Conservation (phyloP, 495 filamentous ascomycete species). For the Terfezia claveryi region DNA sequence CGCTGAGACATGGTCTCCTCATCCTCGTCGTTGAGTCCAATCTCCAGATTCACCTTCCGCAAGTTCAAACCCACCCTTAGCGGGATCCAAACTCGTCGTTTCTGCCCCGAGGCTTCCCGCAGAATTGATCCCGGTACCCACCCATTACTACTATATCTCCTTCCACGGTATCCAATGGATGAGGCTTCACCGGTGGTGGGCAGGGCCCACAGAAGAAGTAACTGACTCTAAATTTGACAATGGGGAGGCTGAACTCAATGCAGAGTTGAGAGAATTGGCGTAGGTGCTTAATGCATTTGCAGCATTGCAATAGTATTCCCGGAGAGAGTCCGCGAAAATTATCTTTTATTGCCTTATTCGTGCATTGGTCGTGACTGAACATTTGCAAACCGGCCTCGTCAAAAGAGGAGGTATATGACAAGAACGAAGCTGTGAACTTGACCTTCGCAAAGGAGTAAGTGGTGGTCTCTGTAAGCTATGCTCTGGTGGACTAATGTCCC, state of each 20-base stretch:
- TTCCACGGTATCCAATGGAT: slow-evolving; percentile 44
- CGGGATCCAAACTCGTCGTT: slow-evolving; percentile 76
- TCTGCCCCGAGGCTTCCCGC: slow-evolving; percentile 58
- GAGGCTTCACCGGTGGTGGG: slow-evolving; percentile 6
- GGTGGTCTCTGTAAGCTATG: neutral
- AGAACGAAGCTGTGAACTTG: slow-evolving; percentile 19
- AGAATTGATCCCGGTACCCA: slow-evolving; percentile 73
- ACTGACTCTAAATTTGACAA: slow-evolving; percentile 3
- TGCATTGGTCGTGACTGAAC: slow-evolving; percentile 60
- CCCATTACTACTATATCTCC: slow-evolving; percentile 81
- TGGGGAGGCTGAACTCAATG: slow-evolving; percentile 1
- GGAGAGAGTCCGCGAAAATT: slow-evolving; percentile 48
- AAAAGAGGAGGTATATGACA: slow-evolving; percentile 58
- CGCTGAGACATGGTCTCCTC: slow-evolving; percentile 65
- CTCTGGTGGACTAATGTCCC: neutral
- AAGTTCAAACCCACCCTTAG: slow-evolving; percentile 87
- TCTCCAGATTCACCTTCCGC: slow-evolving; percentile 75
- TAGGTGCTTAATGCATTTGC: slow-evolving; percentile 26
- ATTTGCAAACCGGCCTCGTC: slow-evolving; percentile 73
- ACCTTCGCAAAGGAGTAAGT: neutral
- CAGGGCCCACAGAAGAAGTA: slow-evolving; percentile 2
- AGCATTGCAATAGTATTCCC: slow-evolving; percentile 48
- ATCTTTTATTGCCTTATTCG: slow-evolving; percentile 74
- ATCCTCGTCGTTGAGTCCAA: slow-evolving; percentile 62
- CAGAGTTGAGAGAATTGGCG: slow-evolving; percentile 21